These are phyloP conservation scores for Beta macrorhiza DNA, from an alignment of 179 eudicot species.

Conservation along the genomic window DNA sequence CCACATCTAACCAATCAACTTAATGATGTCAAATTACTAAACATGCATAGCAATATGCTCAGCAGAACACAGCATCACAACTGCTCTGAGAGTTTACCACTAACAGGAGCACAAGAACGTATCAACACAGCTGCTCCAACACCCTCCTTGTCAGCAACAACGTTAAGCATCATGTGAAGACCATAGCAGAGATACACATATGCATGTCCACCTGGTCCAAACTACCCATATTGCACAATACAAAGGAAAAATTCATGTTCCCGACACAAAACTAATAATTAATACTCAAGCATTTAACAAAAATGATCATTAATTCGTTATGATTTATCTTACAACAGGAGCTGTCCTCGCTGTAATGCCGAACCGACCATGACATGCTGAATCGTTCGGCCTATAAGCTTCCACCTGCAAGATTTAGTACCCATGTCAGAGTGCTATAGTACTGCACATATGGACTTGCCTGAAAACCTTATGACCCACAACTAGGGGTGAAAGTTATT, in stretches of 20 bases:
- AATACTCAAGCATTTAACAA: neutral
- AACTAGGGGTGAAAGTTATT: too few species aligned
- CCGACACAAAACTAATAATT: neutral
- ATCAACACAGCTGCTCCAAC: constrained; percentile 87
- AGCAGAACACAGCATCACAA: neutral
- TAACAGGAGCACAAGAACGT: constrained; percentile 86
- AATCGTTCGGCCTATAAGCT: constrained; percentile 88
- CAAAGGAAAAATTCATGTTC: neutral
- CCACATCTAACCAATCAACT: neutral
- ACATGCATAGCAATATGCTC: neutral
- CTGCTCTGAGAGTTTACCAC: constrained; percentile 40
- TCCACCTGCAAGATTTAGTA: constrained; percentile 54
- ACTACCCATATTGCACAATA: constrained; percentile 40
- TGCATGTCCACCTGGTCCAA: constrained; percentile 92
- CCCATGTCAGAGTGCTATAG: constrained; percentile 2
- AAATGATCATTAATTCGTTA: too few species aligned
- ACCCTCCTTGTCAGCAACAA: constrained; percentile 92
- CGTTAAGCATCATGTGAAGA: constrained; percentile 81
- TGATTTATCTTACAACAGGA: constrained; percentile 56
- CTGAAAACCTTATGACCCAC: neutral
- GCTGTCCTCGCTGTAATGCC: constrained; percentile 90
- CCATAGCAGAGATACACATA: constrained; percentile 97
- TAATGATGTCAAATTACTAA: neutral
- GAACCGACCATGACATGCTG: constrained; percentile 92
- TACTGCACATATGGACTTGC: neutral